These are phyloP conservation scores for Penicillium canescens DNA, from an alignment of 495 filamentous ascomycete species.

Conservation along the genomic window DNA sequence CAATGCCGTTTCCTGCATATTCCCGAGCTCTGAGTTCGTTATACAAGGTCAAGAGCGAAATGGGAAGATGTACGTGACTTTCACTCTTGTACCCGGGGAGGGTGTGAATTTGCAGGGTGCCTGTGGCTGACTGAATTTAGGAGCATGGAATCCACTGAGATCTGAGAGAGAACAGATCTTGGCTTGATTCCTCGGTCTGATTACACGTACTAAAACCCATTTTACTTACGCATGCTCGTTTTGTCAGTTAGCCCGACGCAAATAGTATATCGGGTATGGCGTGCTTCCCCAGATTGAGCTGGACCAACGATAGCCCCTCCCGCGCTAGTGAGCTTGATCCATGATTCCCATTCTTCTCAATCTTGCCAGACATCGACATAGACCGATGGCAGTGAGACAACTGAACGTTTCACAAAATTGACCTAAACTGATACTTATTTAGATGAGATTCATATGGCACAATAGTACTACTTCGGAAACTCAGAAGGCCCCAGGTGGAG, in stretches of 20 bases:
- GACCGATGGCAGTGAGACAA: background rate
- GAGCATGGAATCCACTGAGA: background rate
- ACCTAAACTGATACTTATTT: slow-evolving; percentile 2
- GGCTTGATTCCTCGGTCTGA: background rate
- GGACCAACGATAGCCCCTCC: background rate
- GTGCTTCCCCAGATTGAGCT: slow-evolving; percentile 5
- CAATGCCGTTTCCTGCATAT: slow-evolving; percentile 1
- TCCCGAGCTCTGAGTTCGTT: slow-evolving; percentile 1
- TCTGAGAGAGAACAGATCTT: background rate
- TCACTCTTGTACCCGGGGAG: background rate
- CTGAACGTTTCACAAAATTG: background rate
- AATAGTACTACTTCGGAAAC: background rate
- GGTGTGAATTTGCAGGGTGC: slow-evolving; percentile 4
- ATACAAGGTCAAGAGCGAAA: background rate
- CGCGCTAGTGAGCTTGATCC: background rate
- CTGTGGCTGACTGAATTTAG: background rate
- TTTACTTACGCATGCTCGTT: slow-evolving; percentile 1
- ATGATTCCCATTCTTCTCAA: background rate
- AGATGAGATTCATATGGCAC: background rate
- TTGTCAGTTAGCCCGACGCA: background rate
- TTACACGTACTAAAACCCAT: background rate
- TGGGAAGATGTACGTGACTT: background rate
- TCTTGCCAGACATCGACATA: slow-evolving; percentile 1
- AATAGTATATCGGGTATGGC: background rate
- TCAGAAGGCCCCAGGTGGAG: background rate